Evolutionary conservation across 192 early-diverging fungal genomes (phyloP), one percentile per base, ranked within the genome.

Genomic region (Coemansia sp.): DNA sequence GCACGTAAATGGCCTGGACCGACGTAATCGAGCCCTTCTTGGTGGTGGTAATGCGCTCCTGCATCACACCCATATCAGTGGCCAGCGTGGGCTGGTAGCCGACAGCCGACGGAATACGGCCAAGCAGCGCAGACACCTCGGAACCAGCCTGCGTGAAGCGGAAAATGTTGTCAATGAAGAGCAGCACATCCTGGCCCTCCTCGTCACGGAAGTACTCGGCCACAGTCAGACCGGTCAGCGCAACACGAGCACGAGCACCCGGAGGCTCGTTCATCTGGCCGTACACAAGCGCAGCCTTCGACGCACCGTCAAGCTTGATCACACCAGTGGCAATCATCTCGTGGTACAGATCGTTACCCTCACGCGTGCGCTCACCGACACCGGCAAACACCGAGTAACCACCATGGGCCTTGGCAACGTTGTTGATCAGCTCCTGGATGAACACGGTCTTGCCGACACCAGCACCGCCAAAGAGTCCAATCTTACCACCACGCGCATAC

Each of bases 141-240:
- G 96, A 98, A 94, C 96, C 96, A 82, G 96, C 96, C 86, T 98
- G 96, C 51, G 94, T 98, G 90, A 98, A 98, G 80, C 96, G 89
- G 94, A 98, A 98, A 92, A 98, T 96, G 91, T 98, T 98, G 91
- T 98, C 96, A 82, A 98, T 92, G 88, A 98, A 98, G 72, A 98
- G 90, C 69, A 98, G 87, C 89, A 98, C 96, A 79, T 98, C 96
- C 87, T 98, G 94, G 72, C 94, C 94, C 83, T 98, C 96, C 76
- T 93, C 90, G 86, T 98, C 96, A 92, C 96, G 94, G 94, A 98
- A 98, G 87, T 98, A 96, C 85, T 98, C 96, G 73, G 96, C 96
- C 73, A 98, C 92, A 74, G 96, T 98, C 76, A 98, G 85, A 64
- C 95, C 95, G 58, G 95, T 97, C 71, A 97, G 85, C 61, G 95